Evolutionary conservation across 495 filamentous ascomycete genomes (phyloP), one percentile per base, ranked within the genome.

Genomic region (Daldinia decipiens): DNA sequence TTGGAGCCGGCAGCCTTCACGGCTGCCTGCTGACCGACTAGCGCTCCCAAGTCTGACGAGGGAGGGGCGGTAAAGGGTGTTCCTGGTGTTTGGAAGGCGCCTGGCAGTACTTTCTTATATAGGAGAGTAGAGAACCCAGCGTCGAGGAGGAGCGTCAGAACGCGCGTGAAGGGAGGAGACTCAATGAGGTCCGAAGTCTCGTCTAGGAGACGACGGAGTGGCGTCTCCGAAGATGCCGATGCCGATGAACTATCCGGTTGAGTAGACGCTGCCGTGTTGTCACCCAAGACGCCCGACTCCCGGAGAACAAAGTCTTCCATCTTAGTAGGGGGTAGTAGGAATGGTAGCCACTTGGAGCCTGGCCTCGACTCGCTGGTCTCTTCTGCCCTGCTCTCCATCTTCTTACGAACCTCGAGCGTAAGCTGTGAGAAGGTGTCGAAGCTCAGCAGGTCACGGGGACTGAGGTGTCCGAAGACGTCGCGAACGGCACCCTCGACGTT

Each of bases 151-250:
- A 91, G 87, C 7, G 91, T 93, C 45, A 95, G 80, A 34, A 98
- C 93, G 65, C 90, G 88, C 6, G 89, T 86, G 79, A 98, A 97
- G 19, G 90, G 85, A 0, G 96, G 96, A 0, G 95, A 97, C 62
- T 99, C 96, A 71, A 99, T 91, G 17, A 98, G 84, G 78, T 99
- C 95, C 21, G 95, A 91, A 9, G 95, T 98, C 80, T 98, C 95
- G 74, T 98, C 94, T 1, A 99, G 84, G n/a, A 99, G 87, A 58
- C 92, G 89, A 55, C 95, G 91, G 70, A 98, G 87, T 51, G 87
- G 84, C 12, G 85, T 77, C 7, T 84, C 79, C 15, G 79, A 71
- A 8, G 77, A 58, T 2, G 72, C 55, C 1, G 78, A 75, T 5
- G 59, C 24, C 21, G 77, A 32, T 26, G 72, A 50, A n/a, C 55